phyloP scores from a whole-genome alignment of 2,329 filamentous ascomycete species.

The Colletotrichum sp. region DNA sequence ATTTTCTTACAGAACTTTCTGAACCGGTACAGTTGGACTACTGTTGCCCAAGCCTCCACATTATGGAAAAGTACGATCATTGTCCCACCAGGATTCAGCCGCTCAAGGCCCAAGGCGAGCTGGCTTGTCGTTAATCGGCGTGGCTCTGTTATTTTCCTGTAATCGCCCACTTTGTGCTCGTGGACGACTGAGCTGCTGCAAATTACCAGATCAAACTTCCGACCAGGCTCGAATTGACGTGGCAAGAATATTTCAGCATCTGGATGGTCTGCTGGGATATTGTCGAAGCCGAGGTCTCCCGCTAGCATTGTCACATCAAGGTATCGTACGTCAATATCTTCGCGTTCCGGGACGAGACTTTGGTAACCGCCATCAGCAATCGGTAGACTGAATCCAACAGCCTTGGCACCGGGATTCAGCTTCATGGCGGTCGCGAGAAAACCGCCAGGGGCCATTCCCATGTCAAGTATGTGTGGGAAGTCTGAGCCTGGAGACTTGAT shows the following conservation, averaged over 20 bases:
- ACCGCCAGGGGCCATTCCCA: neutral
- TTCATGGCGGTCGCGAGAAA: neutral
- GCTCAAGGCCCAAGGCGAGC: neutral
- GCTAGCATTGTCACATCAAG: neutral
- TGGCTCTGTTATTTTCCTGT: neutral
- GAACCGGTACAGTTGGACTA: slow-evolving; percentile 43
- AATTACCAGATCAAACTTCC: neutral
- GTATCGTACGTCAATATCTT: neutral
- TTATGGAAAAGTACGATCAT: slow-evolving; percentile 58
- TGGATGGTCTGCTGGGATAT: neutral
- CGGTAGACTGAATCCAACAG: neutral
- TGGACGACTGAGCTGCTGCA: neutral
- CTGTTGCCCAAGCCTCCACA: slow-evolving; percentile 43
- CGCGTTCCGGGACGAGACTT: neutral
- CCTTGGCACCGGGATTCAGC: neutral
- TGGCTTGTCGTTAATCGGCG: neutral
- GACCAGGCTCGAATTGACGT: neutral
- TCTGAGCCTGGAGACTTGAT: neutral
- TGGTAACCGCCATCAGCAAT: neutral
- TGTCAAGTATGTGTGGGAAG: neutral
- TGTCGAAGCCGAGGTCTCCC: neutral
- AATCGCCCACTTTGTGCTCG: neutral
- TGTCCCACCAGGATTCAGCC: slow-evolving; percentile 47
- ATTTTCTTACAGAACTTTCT: slow-evolving; percentile 43
- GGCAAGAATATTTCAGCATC: neutral